Evolutionary conservation across 2,329 filamentous ascomycete genomes (phyloP), one percentile per base, ranked within the genome.

Genomic region (Cercospora berteroae): DNA sequence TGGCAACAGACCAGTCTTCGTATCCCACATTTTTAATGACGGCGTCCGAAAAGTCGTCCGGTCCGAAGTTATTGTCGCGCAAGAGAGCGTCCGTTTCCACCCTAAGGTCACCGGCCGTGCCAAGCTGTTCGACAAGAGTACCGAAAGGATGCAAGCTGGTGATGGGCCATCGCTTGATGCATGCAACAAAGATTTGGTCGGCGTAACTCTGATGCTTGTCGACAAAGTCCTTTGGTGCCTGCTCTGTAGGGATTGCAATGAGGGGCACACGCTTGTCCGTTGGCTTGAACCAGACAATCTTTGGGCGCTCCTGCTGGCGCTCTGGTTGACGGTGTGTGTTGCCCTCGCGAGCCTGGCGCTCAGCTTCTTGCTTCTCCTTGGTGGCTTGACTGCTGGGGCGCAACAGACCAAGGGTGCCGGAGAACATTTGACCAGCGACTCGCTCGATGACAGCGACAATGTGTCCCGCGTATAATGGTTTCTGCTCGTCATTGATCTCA

Each of bases 211-310:
- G 93, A 79, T 99, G 95, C 81, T 95, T 97, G 83, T 99, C 95
- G 29, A 99, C 95, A 75, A 99, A 99, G 81, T 98, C 95, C 39
- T 93, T 90, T 20, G 95, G 95, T 8, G 95, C 95, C 81, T 99
- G 95, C 80, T 99, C 95, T 3, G 95, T 99, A 1, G 95, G 95
- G 71, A 99, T 99, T 63, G 95, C 95, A 80, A 99, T 99, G 72
- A 99, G 85, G 60, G 95, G 95, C 58, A 99, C 95, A 77, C 95
- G 93, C 87, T 99, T 98, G 82, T 99, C 95, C 1, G 95, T 99
- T 67, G 95, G 95, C 85, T 99, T 99, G 84, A 99, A 99, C 95
- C 95, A 99, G 50, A 99, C 95, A 81, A 99, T 99, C 88, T 99
- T 99, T 70, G 95, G 95, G 82, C 97, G 97, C 71, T 99, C 95